phyloP scores from a whole-genome alignment of 257 asterid species.

The Cinchona pubescens region DNA sequence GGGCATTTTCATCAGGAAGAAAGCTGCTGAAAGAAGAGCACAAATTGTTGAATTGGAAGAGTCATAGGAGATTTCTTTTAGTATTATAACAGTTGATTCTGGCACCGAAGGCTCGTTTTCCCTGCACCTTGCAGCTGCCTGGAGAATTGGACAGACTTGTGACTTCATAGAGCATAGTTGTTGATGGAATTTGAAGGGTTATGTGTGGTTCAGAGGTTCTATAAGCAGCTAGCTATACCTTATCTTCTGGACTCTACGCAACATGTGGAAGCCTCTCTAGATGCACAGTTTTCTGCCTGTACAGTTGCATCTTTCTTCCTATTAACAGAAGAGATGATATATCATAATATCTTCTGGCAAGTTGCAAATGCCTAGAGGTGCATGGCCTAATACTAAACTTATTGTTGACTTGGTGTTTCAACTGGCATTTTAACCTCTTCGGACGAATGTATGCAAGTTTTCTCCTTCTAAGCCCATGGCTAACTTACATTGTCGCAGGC shows the following conservation, averaged over 20 bases:
- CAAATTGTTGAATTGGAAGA: constrained; percentile 79
- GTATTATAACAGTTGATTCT: not conserved
- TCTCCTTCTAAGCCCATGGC: not conserved
- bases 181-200: not conserved
- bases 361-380: constrained; percentile 4
- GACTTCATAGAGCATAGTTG: not conserved
- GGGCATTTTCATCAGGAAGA: constrained; percentile 90
- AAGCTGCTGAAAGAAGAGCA: constrained; percentile 96
- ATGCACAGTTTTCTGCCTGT: constrained; percentile 28
- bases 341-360: not conserved
- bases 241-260: not conserved
- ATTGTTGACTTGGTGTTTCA: not conserved
- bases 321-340: not conserved
- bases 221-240: no score
- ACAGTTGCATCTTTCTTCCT: constrained; percentile 9
- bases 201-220: not conserved
- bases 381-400: not conserved
- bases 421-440: constrained; percentile 9
- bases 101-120: constrained; percentile 4
- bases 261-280: constrained; percentile 17
- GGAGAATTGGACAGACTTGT: not conserved
- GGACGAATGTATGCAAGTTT: not conserved
- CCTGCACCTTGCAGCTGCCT: not conserved
- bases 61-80: constrained; percentile 25
- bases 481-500: not conserved